phyloP scores from a whole-genome alignment of 129 eudicot genomes.

The Glebionis coronaria region DNA sequence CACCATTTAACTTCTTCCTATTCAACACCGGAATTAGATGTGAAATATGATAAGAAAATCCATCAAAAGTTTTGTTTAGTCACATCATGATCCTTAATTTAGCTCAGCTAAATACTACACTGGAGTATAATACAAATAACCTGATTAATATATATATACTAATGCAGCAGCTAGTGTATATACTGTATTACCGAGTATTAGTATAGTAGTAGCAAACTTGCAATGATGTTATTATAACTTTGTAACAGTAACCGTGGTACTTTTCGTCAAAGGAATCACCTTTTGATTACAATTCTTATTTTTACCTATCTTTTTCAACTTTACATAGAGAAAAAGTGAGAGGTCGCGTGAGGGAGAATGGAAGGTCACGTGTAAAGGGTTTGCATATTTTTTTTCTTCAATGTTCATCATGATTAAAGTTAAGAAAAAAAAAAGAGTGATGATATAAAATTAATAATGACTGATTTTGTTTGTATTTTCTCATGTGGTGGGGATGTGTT shows the following conservation, averaged over 20 bases:
- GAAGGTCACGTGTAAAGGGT: constrained; percentile 43
- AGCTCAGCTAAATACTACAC: neutral
- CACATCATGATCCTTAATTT: neutral
- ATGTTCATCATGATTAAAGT: constrained; percentile 28
- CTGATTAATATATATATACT: too few relatives aligned
- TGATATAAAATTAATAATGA: constrained; percentile 30
- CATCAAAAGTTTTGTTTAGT: neutral
- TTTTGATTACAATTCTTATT: constrained; percentile 29
- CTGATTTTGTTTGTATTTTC: constrained; percentile 38
- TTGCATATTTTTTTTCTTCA: constrained; percentile 12
- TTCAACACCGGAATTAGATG: neutral
- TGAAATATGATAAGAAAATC: too few relatives aligned
- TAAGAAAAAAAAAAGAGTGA: constrained; percentile 7
- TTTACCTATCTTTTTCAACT: constrained; percentile 31
- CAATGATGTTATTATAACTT: constrained; percentile 32
- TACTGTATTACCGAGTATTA: neutral
- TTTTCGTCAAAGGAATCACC: constrained; percentile 43
- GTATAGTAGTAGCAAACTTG: neutral
- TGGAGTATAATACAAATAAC: neutral
- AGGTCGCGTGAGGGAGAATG: constrained; percentile 38
- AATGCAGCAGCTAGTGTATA: constrained; percentile 4
- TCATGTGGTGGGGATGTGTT: constrained; percentile 43
- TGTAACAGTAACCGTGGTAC: constrained; percentile 26
- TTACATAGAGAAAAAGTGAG: constrained; percentile 32
- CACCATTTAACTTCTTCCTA: neutral